Evolutionary conservation across 768 basidiomycete genomes (phyloP).

Genomic region (Tricholoma hemisulphureum): DNA sequence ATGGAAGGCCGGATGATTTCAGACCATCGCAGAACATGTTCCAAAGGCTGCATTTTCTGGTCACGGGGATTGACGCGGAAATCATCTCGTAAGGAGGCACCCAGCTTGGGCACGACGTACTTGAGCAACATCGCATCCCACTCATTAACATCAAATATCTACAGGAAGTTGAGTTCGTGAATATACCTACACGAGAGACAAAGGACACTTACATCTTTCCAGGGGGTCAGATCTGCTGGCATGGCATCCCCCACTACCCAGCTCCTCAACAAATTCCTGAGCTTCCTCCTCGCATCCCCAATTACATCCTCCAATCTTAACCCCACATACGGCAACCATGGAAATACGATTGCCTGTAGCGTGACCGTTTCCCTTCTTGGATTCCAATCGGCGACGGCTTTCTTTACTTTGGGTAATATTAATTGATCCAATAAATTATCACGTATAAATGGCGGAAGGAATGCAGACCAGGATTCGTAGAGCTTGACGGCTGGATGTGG

Average conservation of each 20-base stretch:
- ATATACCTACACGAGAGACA: conserved; percentile 1
- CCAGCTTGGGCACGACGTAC: conserved; percentile 90
- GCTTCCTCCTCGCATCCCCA: conserved; percentile 81
- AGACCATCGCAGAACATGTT: conserved; percentile 76
- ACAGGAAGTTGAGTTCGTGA: not conserved
- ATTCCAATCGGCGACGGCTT: conserved; percentile 83
- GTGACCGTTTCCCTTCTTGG: conserved; percentile 55
- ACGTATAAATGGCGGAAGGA: conserved; percentile 86
- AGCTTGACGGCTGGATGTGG: conserved; percentile 77
- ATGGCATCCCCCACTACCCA: conserved; percentile 75
- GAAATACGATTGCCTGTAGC: conserved; percentile 83
- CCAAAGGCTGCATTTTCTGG: conserved; percentile 83
- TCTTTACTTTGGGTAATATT: conserved; percentile 87
- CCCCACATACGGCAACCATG: conserved; percentile 92
- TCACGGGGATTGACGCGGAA: conserved; percentile 89
- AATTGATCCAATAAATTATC: conserved; percentile 97
- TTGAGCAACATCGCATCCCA: conserved; percentile 93
- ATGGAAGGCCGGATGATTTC: conserved; percentile 70
- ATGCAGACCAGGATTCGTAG: conserved; percentile 84
- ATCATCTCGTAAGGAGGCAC: conserved; percentile 73
- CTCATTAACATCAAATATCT: conserved; percentile 77
- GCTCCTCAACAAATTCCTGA: conserved; percentile 71
- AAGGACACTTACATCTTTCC: conserved; percentile 68
- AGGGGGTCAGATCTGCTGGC: conserved; percentile 71
- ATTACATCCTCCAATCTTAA: conserved; percentile 80